Conservation (phyloP, 768 basidiomycete species). For the Tulasnella sp. region DNA sequence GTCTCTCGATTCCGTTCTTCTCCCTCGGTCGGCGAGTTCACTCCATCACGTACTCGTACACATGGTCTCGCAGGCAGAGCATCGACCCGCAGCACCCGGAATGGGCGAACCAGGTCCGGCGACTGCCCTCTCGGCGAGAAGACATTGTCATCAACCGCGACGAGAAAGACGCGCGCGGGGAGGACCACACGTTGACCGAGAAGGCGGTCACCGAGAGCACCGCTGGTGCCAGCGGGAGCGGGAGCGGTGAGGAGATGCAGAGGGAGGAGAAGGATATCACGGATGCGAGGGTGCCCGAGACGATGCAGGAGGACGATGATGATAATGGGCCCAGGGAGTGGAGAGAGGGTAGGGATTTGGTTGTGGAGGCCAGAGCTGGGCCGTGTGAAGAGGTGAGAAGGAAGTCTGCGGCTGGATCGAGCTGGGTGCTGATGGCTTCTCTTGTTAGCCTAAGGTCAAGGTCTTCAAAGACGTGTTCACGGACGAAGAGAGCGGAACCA, state of each 20-base stretch:
- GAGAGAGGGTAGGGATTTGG: not conserved
- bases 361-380: not conserved
- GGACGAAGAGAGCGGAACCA: not conserved
- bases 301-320: not conserved
- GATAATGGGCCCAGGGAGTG: not conserved
- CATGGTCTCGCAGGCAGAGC: slow-evolving; percentile 71
- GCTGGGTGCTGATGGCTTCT: not conserved
- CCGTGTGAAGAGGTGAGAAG: not conserved
- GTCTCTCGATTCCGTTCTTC: slow-evolving; percentile 89
- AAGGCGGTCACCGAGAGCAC: slow-evolving; percentile 17
- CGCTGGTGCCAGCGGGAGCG: slow-evolving; percentile 11
- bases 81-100: slow-evolving; percentile 46
- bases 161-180: slow-evolving; percentile 28
- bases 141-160: slow-evolving; percentile 84
- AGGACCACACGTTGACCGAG: slow-evolving; percentile 18
- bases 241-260: not conserved
- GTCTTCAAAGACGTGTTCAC: not conserved
- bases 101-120: slow-evolving; percentile 69
- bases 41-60: slow-evolving; percentile 74
- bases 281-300: not conserved
- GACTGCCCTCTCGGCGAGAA: slow-evolving; percentile 50
- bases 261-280: not conserved
- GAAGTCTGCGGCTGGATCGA: not conserved
- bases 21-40: slow-evolving; percentile 89
- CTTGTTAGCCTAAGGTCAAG: not conserved